These are phyloP conservation scores for Aspergillus melleus DNA, from an alignment of 2,329 filamentous ascomycete species.

Conservation along the genomic window DNA sequence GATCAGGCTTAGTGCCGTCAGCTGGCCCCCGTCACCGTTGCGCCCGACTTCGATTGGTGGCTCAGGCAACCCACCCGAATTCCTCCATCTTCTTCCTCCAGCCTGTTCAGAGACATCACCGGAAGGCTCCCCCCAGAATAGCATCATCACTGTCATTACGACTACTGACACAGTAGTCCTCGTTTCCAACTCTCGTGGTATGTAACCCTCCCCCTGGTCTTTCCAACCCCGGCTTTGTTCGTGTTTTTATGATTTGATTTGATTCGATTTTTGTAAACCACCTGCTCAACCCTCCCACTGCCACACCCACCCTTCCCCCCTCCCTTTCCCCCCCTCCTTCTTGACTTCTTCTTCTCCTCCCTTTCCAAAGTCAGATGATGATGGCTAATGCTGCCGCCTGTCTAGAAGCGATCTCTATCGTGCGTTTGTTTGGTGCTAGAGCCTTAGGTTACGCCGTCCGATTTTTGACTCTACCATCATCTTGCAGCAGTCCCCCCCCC, in stretches of 20 bases:
- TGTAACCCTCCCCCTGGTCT: neutral
- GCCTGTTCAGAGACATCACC: neutral
- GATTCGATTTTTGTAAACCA: neutral
- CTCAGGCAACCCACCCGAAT: constrained; percentile 4
- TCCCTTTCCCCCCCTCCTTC: neutral
- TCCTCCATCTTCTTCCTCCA: neutral
- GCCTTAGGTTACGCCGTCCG: constrained; percentile 9
- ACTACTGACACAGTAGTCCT: neutral
- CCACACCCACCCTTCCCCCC: neutral
- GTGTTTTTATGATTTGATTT: neutral
- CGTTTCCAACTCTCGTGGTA: neutral
- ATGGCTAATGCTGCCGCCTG: constrained; percentile 20
- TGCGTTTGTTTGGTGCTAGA: constrained; percentile 10
- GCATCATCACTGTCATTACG: neutral
- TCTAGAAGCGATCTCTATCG: constrained; percentile 16
- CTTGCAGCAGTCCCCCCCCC: constrained; percentile 7
- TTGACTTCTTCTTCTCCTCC: constrained; percentile 3
- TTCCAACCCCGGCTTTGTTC: neutral
- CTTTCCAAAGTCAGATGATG: constrained; percentile 19
- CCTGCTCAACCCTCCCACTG: neutral
- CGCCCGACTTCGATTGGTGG: constrained; percentile 7
- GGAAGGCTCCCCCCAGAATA: neutral
- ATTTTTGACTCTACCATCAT: constrained; percentile 10
- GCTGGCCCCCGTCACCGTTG: constrained; percentile 1
- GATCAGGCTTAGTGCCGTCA: constrained; percentile 18